Evolutionary conservation across 495 filamentous ascomycete species (phyloP), one percentile per base, ranked within the genome.

Genomic region (Lasiosphaeria hispida): DNA sequence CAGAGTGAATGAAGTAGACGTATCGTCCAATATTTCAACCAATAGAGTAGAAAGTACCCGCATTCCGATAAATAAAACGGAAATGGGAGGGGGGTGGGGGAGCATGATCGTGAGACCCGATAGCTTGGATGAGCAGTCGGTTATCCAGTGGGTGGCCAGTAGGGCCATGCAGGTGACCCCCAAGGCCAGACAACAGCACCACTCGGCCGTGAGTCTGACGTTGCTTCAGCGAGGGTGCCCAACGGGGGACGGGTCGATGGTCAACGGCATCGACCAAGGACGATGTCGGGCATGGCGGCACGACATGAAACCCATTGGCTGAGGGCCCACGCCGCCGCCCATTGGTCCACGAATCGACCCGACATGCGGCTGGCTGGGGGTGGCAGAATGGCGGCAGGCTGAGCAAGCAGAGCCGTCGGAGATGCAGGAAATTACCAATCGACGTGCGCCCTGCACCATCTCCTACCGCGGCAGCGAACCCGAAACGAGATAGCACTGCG

Each of bases 371-470:
- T 18, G 53, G 33, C 13, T 23, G 10, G 14, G 19, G 5, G 23
- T 30, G 44, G 42, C 44, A 35, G 47, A 13, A 41, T 35, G 47
- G 13, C 38, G 11, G 36, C 7, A 50, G 52, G 57, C 40, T 53
- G 57, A 53, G 50, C 57, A 54, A 59, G 57, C 57, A 54, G 43
- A 19, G 40, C 17, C 19, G 41, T 34, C 35, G 35, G 42, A 23
- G 19, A 48, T 40, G 57, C 50, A 54, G 42, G n/a, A n/a, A 13
- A 53, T 59, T 53, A 53, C 50, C 57, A 59, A 54, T 59, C 48
- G 57, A 34, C 40, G 13, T 35, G 50, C 42, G 11, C 40, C 6
- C 39, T 40, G 50, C 45, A 30, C 33, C 4, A 1, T 35, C 30
- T 17, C n/a, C 15, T n/a, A 39, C 49, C 33, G 4, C 48, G 48